phyloP scores from a whole-genome alignment of 179 eudicot genomes.

The Patellifolia procumbens region DNA sequence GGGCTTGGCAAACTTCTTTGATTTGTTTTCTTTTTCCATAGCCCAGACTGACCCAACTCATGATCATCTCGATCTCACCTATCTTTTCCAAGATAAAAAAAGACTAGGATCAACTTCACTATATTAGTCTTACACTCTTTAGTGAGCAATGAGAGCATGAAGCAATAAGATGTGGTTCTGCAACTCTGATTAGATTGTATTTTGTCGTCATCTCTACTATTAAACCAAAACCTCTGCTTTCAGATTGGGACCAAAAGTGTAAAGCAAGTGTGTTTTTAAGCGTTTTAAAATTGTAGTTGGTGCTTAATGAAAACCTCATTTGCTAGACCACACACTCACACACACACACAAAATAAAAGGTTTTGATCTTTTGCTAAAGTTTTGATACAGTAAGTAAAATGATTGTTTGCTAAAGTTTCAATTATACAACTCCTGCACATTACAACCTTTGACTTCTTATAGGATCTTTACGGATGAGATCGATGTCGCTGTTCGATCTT shows the following conservation, averaged over 20 bases:
- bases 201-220: constrained; percentile 1
- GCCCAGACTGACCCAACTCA: too few relatives aligned
- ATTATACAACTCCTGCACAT: background rate
- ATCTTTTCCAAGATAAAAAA: background rate
- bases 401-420: constrained; percentile 20
- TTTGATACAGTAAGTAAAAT: constrained; percentile 3
- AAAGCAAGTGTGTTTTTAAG: background rate
- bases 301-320: background rate
- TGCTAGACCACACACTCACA: background rate
- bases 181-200: background rate
- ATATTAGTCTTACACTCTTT: background rate
- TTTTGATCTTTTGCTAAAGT: constrained; percentile 10
- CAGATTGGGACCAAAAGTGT: constrained; percentile 6
- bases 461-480: constrained; percentile 14
- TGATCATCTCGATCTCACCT: background rate
- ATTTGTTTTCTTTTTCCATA: too few relatives aligned
- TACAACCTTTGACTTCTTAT: constrained; percentile 16
- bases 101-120: background rate
- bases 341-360: background rate
- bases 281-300: background rate
- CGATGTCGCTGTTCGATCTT: constrained; percentile 4
- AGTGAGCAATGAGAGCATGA: constrained; percentile 2
- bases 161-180: background rate
- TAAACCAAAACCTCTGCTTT: constrained; percentile 11
- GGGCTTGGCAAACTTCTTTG: too few relatives aligned